phyloP scores from a whole-genome alignment of 352 stramenopile genomes.

The Phytopythium helicoides region DNA sequence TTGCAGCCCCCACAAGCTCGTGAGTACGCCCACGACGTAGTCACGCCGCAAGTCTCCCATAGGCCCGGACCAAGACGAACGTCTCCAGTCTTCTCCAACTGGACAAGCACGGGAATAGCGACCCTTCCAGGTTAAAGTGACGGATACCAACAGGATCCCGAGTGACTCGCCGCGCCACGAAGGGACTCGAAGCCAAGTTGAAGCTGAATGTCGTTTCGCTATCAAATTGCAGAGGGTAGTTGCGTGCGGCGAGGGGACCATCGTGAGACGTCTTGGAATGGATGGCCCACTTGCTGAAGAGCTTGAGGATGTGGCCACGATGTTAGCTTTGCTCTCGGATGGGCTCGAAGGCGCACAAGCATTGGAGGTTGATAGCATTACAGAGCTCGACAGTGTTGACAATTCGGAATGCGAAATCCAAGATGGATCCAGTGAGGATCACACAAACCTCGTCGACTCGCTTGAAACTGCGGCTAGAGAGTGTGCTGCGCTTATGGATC shows the following conservation, averaged over 20 bases:
- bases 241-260: not conserved
- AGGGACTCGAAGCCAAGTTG: conserved; percentile 2
- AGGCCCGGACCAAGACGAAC: conserved; percentile 27
- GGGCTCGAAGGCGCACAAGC: not conserved
- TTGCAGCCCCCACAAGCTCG: conserved; percentile 54
- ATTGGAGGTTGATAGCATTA: no score
- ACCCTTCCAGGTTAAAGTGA: not conserved
- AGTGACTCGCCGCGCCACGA: conserved; percentile 6
- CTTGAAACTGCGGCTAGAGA: conserved; percentile 12
- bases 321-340: not conserved
- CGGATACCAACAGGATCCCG: conserved; percentile 1
- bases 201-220: conserved; percentile 7
- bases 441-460: conserved; percentile 16
- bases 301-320: not conserved
- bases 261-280: not conserved
- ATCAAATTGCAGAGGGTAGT: conserved; percentile 6
- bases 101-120: not conserved
- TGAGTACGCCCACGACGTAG: conserved; percentile 61
- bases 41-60: conserved; percentile 42
- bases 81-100: not conserved
- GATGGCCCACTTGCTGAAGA: not conserved
- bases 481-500: conserved; percentile 3
- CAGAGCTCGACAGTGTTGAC: no score
- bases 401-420: no score
- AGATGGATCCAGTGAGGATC: conserved; percentile 2